Evolutionary conservation across 257 asterid species (phyloP), one percentile per base, ranked within the genome.

Genomic region (Paulownia fortunei): DNA sequence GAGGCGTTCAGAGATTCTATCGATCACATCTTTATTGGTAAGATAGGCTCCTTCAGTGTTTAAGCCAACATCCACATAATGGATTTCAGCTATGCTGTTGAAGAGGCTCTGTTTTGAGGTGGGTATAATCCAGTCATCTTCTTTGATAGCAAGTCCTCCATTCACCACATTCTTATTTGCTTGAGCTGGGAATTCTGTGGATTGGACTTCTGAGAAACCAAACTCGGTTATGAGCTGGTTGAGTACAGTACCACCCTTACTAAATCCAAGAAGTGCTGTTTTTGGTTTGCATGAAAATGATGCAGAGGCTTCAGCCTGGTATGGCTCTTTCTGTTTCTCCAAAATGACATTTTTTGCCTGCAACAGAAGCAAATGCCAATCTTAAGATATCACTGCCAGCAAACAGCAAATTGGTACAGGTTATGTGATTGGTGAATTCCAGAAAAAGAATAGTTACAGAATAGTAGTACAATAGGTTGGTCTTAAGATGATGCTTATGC

Each of bases 11-110:
- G 94, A 87, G 19, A 95, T 77, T 75, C 79, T 76, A 44, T 87
- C 86, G 27, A 93, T 88, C 68, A 81, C 84, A 39, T 93, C 97
- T 81, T 82, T 70, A 79, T 86, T 78, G 15, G 91, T 90, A 68
- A 93, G 85, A 83, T 95, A 95, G 51, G 99, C 98, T 60, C 99
- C 98, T 55, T 85, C 69, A 0, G 84, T 37, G 88, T 95, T 95
- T 76, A 95, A 80, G 27, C 99, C 99, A 26, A 95, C 99, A 61
- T 95, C 99, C 82, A 95, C 92, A 37, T 95, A 95, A 79, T 95
- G 99, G 72, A 95, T 75, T 77, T 95, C 99, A 12, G 91, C 71
- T 81, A 92, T 71, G 87, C 97, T 95, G 86, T 85, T 83, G 63
- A 94, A 86, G 55, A 94, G 82, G 72, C 58, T 64, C 67, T 90